Percentiles rank a stretch among this genome's conserved stretches.
Evolutionary conservation across 2,329 filamentous ascomycete genomes (phyloP).

Genomic region (Penicillium hesseltinei): DNA sequence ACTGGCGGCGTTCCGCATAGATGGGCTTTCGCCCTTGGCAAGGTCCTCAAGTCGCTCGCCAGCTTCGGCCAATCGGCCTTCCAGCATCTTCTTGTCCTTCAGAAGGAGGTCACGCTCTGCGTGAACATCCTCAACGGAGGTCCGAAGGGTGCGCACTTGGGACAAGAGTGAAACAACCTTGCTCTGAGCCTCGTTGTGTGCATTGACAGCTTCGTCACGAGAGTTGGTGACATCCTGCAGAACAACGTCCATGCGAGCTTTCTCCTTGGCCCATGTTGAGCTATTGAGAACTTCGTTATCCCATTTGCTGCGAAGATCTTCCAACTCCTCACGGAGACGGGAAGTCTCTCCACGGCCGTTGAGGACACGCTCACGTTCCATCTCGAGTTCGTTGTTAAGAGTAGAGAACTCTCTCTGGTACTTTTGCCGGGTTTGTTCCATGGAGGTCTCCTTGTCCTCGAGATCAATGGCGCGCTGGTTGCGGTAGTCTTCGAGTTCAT

Average conservation of each 20-base stretch:
- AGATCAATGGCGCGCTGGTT: conserved; percentile 93
- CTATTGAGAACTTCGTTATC: conserved; percentile 97
- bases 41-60: conserved; percentile 86
- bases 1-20: conserved; percentile 82
- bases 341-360: conserved; percentile 80
- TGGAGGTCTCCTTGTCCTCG: conserved; percentile 91
- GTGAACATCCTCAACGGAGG: conserved; percentile 79
- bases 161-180: conserved; percentile 88
- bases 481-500: conserved; percentile 96
- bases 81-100: conserved; percentile 86
- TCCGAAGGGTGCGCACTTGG: conserved; percentile 80
- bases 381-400: conserved; percentile 85
- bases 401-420: conserved; percentile 91
- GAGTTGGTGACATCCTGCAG: conserved; percentile 84
- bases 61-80: conserved; percentile 79
- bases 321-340: conserved; percentile 88
- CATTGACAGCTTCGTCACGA: conserved; percentile 87
- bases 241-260: conserved; percentile 84
- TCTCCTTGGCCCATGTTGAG: conserved; percentile 98
- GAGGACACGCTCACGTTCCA: conserved; percentile 86
- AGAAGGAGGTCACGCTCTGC: conserved; percentile 80
- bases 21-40: conserved; percentile 77
- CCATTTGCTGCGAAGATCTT: conserved; percentile 94
- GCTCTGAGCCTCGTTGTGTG: conserved; percentile 91
- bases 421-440: conserved; percentile 97